Percentiles rank a stretch among this genome's conserved stretches.
Evolutionary conservation across 2,329 filamentous ascomycete species (phyloP).

Genomic region (Fusarium bulbicola): DNA sequence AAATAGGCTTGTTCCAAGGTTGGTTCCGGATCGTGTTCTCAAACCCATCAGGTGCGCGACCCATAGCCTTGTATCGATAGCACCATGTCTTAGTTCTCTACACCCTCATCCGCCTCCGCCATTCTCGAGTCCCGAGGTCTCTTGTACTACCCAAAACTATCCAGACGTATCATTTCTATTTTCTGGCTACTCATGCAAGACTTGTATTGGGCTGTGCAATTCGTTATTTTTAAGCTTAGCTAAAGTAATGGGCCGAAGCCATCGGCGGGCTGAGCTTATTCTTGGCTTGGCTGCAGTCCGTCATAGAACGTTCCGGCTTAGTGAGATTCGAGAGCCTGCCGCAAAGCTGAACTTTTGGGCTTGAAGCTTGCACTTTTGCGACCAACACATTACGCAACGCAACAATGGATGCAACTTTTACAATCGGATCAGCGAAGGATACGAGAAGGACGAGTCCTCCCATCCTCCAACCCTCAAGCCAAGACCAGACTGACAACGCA

Average conservation of each 20-base stretch:
- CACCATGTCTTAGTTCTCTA: background rate
- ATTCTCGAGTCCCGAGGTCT: background rate
- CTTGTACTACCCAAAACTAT: background rate
- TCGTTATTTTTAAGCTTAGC: background rate
- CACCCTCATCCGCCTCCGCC: slow-evolving; percentile 4
- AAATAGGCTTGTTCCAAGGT: background rate
- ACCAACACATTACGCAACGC: background rate
- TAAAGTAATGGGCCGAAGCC: background rate
- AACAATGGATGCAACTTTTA: background rate
- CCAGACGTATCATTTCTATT: background rate
- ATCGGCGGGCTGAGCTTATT: background rate
- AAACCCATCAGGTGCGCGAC: background rate
- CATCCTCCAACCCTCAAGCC: background rate
- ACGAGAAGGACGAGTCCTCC: slow-evolving; percentile 15
- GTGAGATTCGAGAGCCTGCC: background rate
- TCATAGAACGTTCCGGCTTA: background rate
- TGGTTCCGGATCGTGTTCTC: background rate
- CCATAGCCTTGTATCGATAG: background rate
- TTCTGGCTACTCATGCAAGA: too few relatives aligned
- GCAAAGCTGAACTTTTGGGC: background rate
- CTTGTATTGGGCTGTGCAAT: background rate
- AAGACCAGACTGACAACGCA: background rate
- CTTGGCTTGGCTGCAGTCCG: background rate
- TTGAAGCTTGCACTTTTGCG: background rate
- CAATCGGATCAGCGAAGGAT: background rate